A percentile compares a stretch with the other conserved stretches of the same genome.
Evolutionary conservation across 2,329 filamentous ascomycete species (phyloP).

Genomic region (Sarocladium brachiariae): DNA sequence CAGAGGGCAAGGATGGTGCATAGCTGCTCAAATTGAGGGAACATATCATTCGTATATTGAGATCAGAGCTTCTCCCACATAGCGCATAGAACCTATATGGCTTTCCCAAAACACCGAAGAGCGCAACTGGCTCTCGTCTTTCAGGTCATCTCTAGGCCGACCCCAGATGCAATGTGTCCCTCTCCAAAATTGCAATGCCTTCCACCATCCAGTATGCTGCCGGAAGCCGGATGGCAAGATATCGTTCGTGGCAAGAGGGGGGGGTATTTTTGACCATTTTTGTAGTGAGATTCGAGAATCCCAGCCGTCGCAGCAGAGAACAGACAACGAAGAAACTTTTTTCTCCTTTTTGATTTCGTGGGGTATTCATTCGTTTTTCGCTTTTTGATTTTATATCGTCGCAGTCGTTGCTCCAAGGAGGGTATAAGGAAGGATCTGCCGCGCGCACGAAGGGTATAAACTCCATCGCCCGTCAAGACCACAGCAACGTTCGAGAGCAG

Average conservation of each 20-base stretch:
- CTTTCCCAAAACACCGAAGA: not conserved
- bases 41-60: slow-evolving; percentile 8
- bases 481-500: not conserved
- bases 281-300: not conserved
- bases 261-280: not conserved
- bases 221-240: not conserved
- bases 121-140: no score
- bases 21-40: no score
- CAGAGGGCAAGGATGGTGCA: no score
- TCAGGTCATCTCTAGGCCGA: no score
- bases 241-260: not conserved
- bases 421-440: no score
- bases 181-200: not conserved
- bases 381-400: not conserved
- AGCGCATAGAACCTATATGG: not conserved
- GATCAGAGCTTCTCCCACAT: not conserved
- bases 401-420: not conserved
- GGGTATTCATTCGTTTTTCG: slow-evolving; percentile 1
- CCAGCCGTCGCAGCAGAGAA: not conserved
- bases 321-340: not conserved
- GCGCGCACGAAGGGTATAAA: no score
- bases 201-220: not conserved
- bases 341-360: slow-evolving; percentile 2
- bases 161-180: not conserved
- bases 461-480: no score